Conservation (phyloP, 2,329 filamentous ascomycete genomes). For the Colletotrichum aenigma region DNA sequence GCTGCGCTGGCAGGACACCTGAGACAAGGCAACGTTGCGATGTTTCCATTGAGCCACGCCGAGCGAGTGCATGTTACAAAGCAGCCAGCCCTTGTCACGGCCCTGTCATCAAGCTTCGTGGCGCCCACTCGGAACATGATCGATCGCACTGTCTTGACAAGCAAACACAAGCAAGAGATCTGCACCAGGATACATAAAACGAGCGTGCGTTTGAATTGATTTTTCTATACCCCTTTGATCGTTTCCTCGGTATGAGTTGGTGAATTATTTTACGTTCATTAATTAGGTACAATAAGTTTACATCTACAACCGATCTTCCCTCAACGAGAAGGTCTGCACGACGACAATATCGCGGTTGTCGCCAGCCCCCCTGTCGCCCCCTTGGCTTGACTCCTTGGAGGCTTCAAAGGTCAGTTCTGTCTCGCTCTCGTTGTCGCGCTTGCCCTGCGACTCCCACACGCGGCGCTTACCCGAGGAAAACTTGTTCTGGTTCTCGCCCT, state of each 20-base stretch:
- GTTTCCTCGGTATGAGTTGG: background rate
- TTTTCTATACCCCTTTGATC: background rate
- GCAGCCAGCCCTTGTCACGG: background rate
- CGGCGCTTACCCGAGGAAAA: constrained; percentile 5
- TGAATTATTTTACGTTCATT: background rate
- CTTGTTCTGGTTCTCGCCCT: background rate
- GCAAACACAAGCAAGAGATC: background rate
- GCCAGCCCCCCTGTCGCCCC: background rate
- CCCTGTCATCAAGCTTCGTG: background rate
- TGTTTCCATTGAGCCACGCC: background rate
- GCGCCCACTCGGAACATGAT: background rate
- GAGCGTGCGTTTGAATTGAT: background rate
- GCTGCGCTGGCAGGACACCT: background rate
- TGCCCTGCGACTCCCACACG: constrained; percentile 12
- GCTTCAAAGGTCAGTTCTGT: constrained; percentile 18
- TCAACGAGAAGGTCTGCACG: constrained; percentile 7
- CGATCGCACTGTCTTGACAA: background rate
- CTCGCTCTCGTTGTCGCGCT: constrained; percentile 18
- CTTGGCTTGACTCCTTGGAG: background rate
- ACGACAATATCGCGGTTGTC: constrained; percentile 9
- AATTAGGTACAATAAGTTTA: background rate
- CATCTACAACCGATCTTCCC: background rate
- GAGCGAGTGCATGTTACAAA: background rate
- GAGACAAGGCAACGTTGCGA: background rate
- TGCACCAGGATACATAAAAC: background rate